Base-by-base conservation (phyloP, 768 basidiomycete species). In the Suillus placidus region DNA sequence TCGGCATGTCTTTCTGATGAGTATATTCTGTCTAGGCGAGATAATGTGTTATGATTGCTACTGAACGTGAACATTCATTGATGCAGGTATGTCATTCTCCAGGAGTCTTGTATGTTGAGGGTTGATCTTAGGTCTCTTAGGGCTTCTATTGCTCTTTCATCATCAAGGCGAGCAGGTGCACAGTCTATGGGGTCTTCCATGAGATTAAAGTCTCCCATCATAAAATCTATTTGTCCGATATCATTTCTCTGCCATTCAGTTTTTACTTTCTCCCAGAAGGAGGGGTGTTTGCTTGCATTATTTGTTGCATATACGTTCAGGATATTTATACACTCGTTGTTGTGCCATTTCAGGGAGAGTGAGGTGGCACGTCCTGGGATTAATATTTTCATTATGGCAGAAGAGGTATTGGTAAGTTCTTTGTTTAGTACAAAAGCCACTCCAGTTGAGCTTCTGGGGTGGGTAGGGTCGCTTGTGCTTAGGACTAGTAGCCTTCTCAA, bases 271-370 rank as follows among this genome's bases (percentile, higher is more conserved):
- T 70, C 43, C 72, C 72, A 76, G 62, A 72, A 76, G 0, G 6
- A 14, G 3, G 20, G 2, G 42, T 60, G 43, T 37, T 63, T 1
- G 5, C 23, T 18, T 1, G n/a, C 12, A 0, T 56, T 30, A 20
- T 70, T 74, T 0, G 73, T 72, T 0, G 73, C 69, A 30, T 75
- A 75, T 35, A 74, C 37, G 30, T 71, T 72, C 3, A 75, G 34
- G 3, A 37, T 57, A 0, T 67, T 35, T 18, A 47, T 61, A 38
- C 35, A 66, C 18, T 12, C 61, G 35, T 7, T 64, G 32, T 47
- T 23, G 9, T 70, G 63, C 71, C 71, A 72, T 12, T 66, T 71
- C 0, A 71, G 34, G n/a, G 43, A 62, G 1, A 75, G n/a, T 9
- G 62, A 1, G 1, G 70, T 18, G 0, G 69, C 71, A 16, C 62